Conservation (phyloP, 768 basidiomycete species). For the Gymnopilus dilepis region DNA sequence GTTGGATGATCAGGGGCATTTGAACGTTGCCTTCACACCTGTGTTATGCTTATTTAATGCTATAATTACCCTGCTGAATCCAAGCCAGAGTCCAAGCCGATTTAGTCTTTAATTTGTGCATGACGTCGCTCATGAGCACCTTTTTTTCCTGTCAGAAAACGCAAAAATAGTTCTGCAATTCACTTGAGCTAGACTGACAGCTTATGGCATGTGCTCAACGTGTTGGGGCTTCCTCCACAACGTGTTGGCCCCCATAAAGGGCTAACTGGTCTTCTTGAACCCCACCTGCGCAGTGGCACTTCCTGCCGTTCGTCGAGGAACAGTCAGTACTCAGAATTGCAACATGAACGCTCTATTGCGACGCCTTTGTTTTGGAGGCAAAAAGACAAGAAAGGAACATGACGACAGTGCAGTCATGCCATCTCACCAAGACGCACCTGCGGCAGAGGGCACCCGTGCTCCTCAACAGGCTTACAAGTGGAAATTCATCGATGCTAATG, state of each 20-base stretch:
- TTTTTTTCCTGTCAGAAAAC: not conserved
- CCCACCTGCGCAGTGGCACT: not conserved
- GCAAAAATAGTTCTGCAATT: slow-evolving; percentile 3
- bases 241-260: too few species aligned
- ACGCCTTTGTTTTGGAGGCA: not conserved
- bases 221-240: not conserved
- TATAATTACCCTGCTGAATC: too few species aligned
- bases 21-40: too few species aligned
- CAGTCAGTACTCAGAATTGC: too few species aligned
- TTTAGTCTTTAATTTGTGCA: too few species aligned
- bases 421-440: not conserved
- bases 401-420: too few species aligned
- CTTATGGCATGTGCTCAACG: not conserved
- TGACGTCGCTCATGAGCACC: too few species aligned
- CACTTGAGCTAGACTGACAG: not conserved
- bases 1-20: too few species aligned
- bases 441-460: not conserved
- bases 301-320: not conserved
- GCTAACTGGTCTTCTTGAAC: too few species aligned
- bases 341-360: not conserved
- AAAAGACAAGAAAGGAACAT: too few species aligned
- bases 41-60: too few species aligned
- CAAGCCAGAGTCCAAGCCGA: too few species aligned
- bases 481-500: slow-evolving; percentile 17
- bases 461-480: slow-evolving; percentile 3